Conservation (phyloP, 805 yeast genomes). For the Metschnikowia similis region DNA sequence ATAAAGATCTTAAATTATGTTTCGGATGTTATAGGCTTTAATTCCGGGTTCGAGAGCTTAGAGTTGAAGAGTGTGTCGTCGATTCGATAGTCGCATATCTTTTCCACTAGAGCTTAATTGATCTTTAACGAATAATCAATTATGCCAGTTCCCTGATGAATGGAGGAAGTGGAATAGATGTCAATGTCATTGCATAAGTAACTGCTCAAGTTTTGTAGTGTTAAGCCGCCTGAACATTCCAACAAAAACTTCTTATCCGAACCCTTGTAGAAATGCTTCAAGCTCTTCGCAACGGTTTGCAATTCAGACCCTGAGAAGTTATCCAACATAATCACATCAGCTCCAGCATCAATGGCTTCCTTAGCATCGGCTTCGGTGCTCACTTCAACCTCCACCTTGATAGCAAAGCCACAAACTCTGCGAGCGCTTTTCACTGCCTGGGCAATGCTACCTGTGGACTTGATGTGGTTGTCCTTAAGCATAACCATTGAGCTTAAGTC, state of each 20-base stretch:
- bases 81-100: slow-evolving; percentile 22
- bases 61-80: slow-evolving; percentile 35
- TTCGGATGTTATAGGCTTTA: slow-evolving; percentile 37
- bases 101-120: neutral
- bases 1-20: slow-evolving; percentile 30
- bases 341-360: slow-evolving; percentile 93
- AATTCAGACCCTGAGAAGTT: slow-evolving; percentile 71
- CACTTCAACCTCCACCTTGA: slow-evolving; percentile 90
- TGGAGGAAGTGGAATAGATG: slow-evolving; percentile 83
- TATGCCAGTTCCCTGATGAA: slow-evolving; percentile 86
- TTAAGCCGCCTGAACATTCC: slow-evolving; percentile 92
- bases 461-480: slow-evolving; percentile 91
- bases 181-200: slow-evolving; percentile 79
- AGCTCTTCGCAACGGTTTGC: slow-evolving; percentile 55
- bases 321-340: slow-evolving; percentile 93
- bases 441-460: slow-evolving; percentile 90
- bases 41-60: slow-evolving; percentile 39
- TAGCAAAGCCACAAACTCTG: slow-evolving; percentile 79
- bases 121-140: slow-evolving; percentile 85
- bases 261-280: slow-evolving; percentile 55
- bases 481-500: slow-evolving; percentile 92
- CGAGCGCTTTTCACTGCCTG: slow-evolving; percentile 75
- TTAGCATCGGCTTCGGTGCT: slow-evolving; percentile 79
- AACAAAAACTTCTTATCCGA: slow-evolving; percentile 52
- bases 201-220: slow-evolving; percentile 56